Base-by-base conservation (phyloP, 805 yeast species). In the Myxozyma neglecta region DNA sequence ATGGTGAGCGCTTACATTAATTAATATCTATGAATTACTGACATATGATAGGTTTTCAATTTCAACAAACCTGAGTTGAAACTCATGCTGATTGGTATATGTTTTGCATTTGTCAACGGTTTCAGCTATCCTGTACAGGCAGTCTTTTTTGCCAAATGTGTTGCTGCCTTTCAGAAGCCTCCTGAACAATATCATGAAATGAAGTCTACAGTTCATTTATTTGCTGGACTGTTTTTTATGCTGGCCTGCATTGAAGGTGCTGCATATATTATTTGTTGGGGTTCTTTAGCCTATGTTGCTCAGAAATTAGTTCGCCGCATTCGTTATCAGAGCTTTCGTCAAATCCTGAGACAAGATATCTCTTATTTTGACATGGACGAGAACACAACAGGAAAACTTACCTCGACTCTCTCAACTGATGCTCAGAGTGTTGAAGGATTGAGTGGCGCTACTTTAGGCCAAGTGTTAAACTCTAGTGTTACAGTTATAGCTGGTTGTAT, bases 211-310 rank as follows among this genome's bases (percentile, higher is more conserved):
- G 65, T 76, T 11, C 75, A 77, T 56, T 72, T 73, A 53, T 78
- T 75, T 53, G 77, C 77, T 13, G 63, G 67, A 18, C 32, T 75
- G 68, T 77, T 73, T 53, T 75, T 75, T 29, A 77, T 76, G 40
- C 73, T 76, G 58, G 71, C 74, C 55, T 68, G 72, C 34, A 69
- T 76, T 39, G 69, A 74, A 14, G 69, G 75, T 7, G 76, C 77
- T 50, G 76, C 78, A 36, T 75, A 78, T 1, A 77, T 77, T 59
- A 69, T 76, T 4, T 78, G 79, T 14, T 78, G 78, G n/a, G 56
- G 68, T 18, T 40, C 74, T 6, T 76, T 78, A 16, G n/a, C 69
- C 53, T 52, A 53, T 60, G 43, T 39, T 65, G 52, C 65, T 44
- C 53, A 68, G 36, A 44, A 49, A 16, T 59, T 72, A 0, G 59